Evolutionary conservation across 2,329 filamentous ascomycete genomes (phyloP).

Genomic region (Clonostachys rosea): DNA sequence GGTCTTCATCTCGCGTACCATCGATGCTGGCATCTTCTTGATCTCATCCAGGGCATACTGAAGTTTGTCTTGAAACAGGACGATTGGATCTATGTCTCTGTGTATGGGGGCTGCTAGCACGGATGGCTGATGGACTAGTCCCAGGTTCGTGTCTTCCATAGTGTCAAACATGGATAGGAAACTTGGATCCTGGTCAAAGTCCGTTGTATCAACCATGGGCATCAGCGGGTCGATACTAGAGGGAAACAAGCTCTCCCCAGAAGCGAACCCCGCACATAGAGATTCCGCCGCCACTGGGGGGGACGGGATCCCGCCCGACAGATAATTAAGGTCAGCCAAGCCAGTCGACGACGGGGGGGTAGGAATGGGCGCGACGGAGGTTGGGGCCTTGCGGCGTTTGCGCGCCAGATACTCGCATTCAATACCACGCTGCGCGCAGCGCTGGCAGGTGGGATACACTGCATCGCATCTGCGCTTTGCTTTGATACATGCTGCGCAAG

Average conservation of each 20-base stretch:
- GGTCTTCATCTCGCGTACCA: constrained; percentile 42
- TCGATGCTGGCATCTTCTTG: constrained; percentile 37
- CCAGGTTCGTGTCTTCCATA: constrained; percentile 3
- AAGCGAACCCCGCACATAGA: too few species aligned
- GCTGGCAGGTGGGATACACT: constrained; percentile 41
- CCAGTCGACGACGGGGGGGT: background rate
- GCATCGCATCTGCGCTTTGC: constrained; percentile 54
- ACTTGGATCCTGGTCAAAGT: background rate
- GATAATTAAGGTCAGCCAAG: background rate
- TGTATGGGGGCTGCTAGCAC: constrained; percentile 12
- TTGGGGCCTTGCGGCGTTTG: background rate
- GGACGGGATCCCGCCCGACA: too few species aligned
- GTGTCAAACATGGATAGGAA: background rate
- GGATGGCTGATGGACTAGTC: constrained; percentile 12
- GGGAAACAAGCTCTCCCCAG: background rate
- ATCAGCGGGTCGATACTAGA: background rate
- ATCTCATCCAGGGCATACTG: constrained; percentile 45
- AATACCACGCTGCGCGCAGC: constrained; percentile 43
- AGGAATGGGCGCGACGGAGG: background rate
- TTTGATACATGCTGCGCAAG: constrained; percentile 50
- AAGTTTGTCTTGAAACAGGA: constrained; percentile 23
- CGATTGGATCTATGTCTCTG: constrained; percentile 11
- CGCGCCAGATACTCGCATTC: constrained; percentile 37
- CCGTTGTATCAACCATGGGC: background rate
- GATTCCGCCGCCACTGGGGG: too few species aligned